phyloP scores from a whole-genome alignment of 352 stramenopile species.

The Globisporangium nagaii region DNA sequence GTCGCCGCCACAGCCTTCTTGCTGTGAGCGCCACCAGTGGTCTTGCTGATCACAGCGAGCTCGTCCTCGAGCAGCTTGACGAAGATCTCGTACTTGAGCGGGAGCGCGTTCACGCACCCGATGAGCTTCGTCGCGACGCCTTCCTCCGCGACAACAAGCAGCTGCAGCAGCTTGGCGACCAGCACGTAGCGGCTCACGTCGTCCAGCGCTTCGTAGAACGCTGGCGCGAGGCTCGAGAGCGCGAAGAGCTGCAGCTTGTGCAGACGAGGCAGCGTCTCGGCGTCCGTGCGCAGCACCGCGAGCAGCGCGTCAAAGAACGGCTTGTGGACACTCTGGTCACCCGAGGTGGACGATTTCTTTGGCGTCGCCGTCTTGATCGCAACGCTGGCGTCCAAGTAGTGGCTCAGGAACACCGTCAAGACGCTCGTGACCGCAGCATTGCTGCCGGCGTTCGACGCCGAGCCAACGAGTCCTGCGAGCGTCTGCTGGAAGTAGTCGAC shows the following conservation, averaged over 20 bases:
- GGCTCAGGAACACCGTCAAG: conserved; percentile 39
- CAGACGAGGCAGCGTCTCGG: conserved; percentile 21
- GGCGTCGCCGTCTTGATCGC: conserved; percentile 20
- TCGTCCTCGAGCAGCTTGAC: conserved; percentile 46
- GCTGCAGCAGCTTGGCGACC: conserved; percentile 36
- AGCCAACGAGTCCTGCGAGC: conserved; percentile 18
- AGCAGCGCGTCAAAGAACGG: conserved; percentile 50
- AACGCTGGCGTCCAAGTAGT: conserved; percentile 45
- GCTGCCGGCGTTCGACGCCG: neutral
- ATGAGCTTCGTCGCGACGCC: conserved; percentile 52
- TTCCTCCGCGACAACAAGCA: conserved; percentile 64
- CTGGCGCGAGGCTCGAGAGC: conserved; percentile 28
- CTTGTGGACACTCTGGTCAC: conserved; percentile 29
- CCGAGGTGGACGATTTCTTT: conserved; percentile 3
- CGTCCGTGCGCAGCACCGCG: conserved; percentile 34
- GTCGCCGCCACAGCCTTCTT: conserved; percentile 9
- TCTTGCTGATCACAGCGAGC: conserved; percentile 4
- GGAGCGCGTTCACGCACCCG: conserved; percentile 40
- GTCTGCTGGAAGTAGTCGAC: conserved; percentile 57
- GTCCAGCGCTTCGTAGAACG: conserved; percentile 47
- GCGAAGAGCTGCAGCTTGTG: conserved; percentile 38
- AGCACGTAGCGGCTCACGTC: conserved; percentile 40
- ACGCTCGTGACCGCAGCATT: conserved; percentile 16
- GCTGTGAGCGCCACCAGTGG: neutral
- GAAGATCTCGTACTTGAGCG: conserved; percentile 50